Evolutionary conservation across 441 rosid genomes (phyloP).

Genomic region (Capsella rubella): DNA sequence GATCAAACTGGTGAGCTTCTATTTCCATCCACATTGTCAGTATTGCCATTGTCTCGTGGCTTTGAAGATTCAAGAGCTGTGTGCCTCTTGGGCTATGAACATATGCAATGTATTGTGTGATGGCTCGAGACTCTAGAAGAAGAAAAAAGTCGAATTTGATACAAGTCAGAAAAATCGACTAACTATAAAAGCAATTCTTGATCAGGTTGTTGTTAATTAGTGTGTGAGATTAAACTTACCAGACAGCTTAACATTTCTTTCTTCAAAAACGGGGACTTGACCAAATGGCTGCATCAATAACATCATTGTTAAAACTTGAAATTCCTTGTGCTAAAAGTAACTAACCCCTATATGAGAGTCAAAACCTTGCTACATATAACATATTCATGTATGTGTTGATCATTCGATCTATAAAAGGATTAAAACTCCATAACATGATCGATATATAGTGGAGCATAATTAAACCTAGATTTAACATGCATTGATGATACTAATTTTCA

Average conservation of each 20-base stretch:
- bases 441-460: neutral
- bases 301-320: conserved; percentile 7
- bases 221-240: conserved; percentile 36
- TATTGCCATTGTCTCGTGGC: conserved; percentile 43
- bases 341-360: neutral
- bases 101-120: conserved; percentile 44
- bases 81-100: conserved; percentile 44
- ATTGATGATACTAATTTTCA: conserved; percentile 2
- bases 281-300: conserved; percentile 52
- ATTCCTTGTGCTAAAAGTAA: neutral
- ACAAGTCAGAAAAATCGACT: neutral
- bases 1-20: conserved; percentile 46
- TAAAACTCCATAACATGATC: neutral
- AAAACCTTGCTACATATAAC: neutral
- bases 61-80: conserved; percentile 36
- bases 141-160: neutral
- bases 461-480: neutral
- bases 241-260: conserved; percentile 45
- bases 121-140: conserved; percentile 43
- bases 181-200: neutral
- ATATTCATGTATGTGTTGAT: neutral
- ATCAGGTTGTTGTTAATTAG: neutral
- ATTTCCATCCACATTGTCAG: conserved; percentile 46
- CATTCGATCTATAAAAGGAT: neutral
- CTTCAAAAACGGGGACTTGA: conserved; percentile 53